Base-by-base conservation (phyloP, 345 rosid species). In the Durio zibethinus region DNA sequence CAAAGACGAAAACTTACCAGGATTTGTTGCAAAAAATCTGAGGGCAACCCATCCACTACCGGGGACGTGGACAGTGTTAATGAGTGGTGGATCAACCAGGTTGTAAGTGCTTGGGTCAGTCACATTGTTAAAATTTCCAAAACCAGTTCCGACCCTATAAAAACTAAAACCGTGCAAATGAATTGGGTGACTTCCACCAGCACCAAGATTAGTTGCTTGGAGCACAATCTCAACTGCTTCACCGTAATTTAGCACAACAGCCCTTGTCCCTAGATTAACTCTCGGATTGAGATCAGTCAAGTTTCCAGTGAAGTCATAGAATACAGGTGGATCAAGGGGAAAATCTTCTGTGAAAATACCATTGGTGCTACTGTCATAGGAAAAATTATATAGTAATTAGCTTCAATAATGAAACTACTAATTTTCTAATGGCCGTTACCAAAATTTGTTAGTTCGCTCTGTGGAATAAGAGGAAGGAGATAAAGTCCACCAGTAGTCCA, bases 131-230 rank as follows among this genome's bases (percentile, higher is more conserved):
- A 56, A 85, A 72, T 74, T 82, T 20, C 85, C 81, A 0, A 0
- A 21, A 21, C 87, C 87, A 0, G 6, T 11, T 20, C 85, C 83
- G 0, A 85, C 83, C 11, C 73, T 47, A 15, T 80, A 85, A 72
- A 82, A 82, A 36, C 83, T 82, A 29, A 42, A 73, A 12, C 87
- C 87, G 33, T 84, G 87, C 52, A 84, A 33, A 50, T 84, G 87
- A 67, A 84, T 75, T 20, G 85, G 87, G 47, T 84, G 87, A 40
- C 76, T 71, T 52, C 64, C 82, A 2, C 77, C 68, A 3, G 47
- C 43, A 18, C 33, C 54, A 9, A 82, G 16, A n/a, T 38, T n/a
- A 20, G 81, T 81, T 9, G 79, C 80, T 79, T 84, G 84, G 16
- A 76, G 77, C 14, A 84, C 82, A 0, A 84, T 68, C 66, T 84